Conservation (phyloP, 495 filamentous ascomycete species). For the Penicillium canariense region DNA sequence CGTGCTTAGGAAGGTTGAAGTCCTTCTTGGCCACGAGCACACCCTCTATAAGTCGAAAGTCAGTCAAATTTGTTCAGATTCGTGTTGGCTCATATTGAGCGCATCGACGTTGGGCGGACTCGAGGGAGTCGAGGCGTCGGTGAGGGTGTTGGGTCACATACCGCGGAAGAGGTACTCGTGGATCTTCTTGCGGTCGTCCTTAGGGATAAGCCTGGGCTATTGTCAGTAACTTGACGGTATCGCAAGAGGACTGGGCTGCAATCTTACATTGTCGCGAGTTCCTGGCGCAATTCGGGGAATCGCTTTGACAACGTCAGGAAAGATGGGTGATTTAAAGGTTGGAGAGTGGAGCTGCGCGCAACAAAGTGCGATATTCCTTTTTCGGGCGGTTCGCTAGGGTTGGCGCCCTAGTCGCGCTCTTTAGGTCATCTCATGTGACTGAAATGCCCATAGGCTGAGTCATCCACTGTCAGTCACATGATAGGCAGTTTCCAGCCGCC, state of each 20-base stretch:
- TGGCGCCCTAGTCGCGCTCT: slow-evolving; percentile 35
- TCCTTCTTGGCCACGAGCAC: slow-evolving; percentile 99
- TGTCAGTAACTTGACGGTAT: slow-evolving; percentile 20
- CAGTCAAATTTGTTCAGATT: slow-evolving; percentile 18
- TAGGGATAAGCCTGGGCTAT: slow-evolving; percentile 85
- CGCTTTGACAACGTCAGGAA: slow-evolving; percentile 51
- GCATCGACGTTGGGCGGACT: slow-evolving; percentile 1
- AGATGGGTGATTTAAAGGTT: slow-evolving; percentile 42
- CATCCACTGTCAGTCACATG: slow-evolving; percentile 4
- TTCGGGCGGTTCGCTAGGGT: slow-evolving; percentile 33
- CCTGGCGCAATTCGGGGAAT: slow-evolving; percentile 59
- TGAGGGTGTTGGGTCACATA: slow-evolving; percentile 46
- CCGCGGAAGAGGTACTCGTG: slow-evolving; percentile 99
- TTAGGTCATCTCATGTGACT: slow-evolving; percentile 20
- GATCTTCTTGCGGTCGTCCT: slow-evolving; percentile 99
- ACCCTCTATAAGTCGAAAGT: slow-evolving; percentile 62
- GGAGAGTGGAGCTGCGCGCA: slow-evolving; percentile 39
- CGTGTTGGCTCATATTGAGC: background rate
- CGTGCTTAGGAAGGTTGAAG: slow-evolving; percentile 90
- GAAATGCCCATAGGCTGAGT: background rate
- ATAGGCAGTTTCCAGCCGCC: background rate
- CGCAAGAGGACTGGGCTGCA: background rate
- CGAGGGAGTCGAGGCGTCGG: slow-evolving; percentile 8
- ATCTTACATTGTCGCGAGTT: slow-evolving; percentile 59
- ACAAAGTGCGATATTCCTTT: slow-evolving; percentile 45